phyloP scores from a whole-genome alignment of 1,284 basidiomycete species.

The Mycosarcoma mackinlayi region DNA sequence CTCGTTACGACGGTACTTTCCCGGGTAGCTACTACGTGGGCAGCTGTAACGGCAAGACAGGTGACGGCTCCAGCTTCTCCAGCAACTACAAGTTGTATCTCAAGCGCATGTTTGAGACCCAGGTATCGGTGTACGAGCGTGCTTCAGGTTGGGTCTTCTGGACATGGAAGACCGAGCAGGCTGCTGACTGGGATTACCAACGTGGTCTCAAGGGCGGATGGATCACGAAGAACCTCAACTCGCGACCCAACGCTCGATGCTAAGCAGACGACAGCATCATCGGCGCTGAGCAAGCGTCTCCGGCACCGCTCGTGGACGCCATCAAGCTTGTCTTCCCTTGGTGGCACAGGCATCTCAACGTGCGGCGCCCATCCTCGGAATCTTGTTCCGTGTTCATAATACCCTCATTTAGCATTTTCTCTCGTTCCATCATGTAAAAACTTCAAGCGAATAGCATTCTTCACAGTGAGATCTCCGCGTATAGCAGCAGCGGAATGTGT shows the following conservation, averaged over 20 bases:
- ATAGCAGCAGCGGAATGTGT: too few relatives aligned
- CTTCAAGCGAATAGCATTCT: not conserved
- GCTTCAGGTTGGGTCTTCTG: slow-evolving; percentile 81
- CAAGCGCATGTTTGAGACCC: slow-evolving; percentile 84
- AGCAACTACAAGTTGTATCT: slow-evolving; percentile 84
- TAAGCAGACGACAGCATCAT: slow-evolving; percentile 3
- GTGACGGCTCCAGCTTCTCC: slow-evolving; percentile 79
- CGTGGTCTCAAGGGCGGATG: slow-evolving; percentile 62
- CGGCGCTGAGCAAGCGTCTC: not conserved
- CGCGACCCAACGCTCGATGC: slow-evolving; percentile 47
- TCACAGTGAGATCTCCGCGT: too few relatives aligned
- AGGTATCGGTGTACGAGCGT: slow-evolving; percentile 70
- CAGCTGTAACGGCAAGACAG: slow-evolving; percentile 80
- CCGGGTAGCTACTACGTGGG: slow-evolving; percentile 72
- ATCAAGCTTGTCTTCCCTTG: too few relatives aligned
- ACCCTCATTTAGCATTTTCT: not conserved
- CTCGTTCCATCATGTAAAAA: not conserved
- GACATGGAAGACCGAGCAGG: slow-evolving; percentile 79
- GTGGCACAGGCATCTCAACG: too few relatives aligned
- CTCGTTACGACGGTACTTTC: slow-evolving; percentile 82
- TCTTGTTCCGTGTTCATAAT: too few relatives aligned
- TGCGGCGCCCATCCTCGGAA: too few relatives aligned
- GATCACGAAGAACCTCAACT: slow-evolving; percentile 54
- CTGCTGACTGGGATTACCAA: slow-evolving; percentile 67
- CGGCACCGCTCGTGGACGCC: slow-evolving; percentile 14